These are phyloP conservation scores for Leishmania major DNA, from an alignment of 208 protist species.

Conservation along the genomic window DNA sequence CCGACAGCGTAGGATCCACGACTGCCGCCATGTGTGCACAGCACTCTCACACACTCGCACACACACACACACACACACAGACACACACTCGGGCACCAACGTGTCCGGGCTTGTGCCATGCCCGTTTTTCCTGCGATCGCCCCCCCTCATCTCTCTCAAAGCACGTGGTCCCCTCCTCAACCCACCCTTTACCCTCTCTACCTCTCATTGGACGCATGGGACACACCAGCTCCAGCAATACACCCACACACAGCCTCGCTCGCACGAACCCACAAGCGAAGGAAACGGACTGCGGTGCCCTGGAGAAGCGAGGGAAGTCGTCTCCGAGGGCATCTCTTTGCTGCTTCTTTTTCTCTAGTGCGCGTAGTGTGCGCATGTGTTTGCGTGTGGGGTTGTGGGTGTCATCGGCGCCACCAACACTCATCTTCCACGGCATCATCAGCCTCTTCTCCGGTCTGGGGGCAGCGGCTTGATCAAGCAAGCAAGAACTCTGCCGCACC, in stretches of 20 bases:
- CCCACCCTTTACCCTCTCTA: neutral
- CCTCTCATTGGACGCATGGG: neutral
- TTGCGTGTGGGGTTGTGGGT: neutral
- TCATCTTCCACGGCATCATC: neutral
- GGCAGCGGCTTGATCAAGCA: neutral
- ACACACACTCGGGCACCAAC: neutral
- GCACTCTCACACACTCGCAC: neutral
- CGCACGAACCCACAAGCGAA: slow-evolving; percentile 12
- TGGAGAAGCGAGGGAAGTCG: neutral
- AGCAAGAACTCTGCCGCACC: neutral
- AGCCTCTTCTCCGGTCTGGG: neutral
- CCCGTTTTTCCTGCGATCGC: neutral
- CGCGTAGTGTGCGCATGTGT: neutral
- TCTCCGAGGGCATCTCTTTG: neutral
- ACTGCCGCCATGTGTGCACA: neutral
- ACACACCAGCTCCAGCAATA: neutral
- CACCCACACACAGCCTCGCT: slow-evolving; percentile 12
- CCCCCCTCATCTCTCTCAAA: neutral
- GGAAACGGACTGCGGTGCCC: neutral
- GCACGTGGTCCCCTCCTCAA: neutral
- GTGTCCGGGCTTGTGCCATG: neutral
- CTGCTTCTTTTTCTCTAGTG: neutral
- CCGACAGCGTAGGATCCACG: neutral
- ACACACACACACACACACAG: neutral
- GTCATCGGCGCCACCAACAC: neutral